Evolutionary conservation across 2,329 filamentous ascomycete species (phyloP).

Genomic region (Sarocladiaceae sp.): DNA sequence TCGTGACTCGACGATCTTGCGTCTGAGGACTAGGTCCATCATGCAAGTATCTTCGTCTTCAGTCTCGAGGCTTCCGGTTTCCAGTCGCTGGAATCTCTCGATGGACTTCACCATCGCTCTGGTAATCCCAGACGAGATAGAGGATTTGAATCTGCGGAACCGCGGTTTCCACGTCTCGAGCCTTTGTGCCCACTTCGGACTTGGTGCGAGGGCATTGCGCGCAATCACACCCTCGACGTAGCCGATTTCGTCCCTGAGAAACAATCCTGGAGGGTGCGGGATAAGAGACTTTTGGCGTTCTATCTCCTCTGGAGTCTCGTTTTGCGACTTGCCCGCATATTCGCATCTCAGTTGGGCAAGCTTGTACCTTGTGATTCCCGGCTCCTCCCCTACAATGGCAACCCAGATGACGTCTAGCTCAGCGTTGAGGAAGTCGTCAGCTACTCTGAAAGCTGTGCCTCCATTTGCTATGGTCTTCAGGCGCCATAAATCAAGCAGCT

Average conservation of each 20-base stretch:
- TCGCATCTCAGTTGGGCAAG: neutral
- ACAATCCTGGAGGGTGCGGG: neutral
- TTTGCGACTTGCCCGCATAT: neutral
- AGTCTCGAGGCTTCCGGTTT: neutral
- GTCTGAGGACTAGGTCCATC: neutral
- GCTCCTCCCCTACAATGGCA: neutral
- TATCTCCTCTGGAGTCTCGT: neutral
- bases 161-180: neutral
- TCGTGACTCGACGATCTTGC: neutral
- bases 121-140: neutral
- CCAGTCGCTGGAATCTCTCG: neutral
- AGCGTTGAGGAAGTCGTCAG: neutral
- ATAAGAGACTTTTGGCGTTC: neutral
- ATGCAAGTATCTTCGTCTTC: neutral
- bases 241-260: neutral
- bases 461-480: neutral
- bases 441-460: neutral
- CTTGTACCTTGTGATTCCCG: neutral
- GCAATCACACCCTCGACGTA: neutral
- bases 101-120: neutral
- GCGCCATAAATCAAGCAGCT: conserved; percentile 1
- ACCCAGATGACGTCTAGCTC: neutral
- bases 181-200: neutral
- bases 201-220: neutral
- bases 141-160: neutral